Evolutionary conservation across 176 grass and related monocot species (phyloP).

Genomic region (Carex myosuroides): DNA sequence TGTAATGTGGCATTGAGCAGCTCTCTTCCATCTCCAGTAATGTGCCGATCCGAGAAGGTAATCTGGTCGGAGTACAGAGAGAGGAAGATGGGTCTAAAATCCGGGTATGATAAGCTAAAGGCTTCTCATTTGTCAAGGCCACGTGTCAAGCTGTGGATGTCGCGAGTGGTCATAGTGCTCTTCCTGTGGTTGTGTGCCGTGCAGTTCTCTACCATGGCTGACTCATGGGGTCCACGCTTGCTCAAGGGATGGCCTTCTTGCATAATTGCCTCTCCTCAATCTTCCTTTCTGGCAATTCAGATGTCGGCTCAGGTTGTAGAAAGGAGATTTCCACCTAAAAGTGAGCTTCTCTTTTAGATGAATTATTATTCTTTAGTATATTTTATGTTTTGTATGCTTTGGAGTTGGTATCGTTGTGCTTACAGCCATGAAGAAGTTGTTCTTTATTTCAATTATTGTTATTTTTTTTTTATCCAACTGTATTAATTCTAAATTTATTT

Average conservation of each 20-base stretch:
- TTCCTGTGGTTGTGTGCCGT: constrained; percentile 71
- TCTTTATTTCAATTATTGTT: neutral
- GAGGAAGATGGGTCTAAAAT: constrained; percentile 16
- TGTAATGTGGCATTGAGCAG: neutral
- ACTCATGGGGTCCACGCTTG: constrained; percentile 61
- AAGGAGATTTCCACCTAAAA: constrained; percentile 50
- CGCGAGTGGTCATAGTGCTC: constrained; percentile 45
- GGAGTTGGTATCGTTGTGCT: neutral
- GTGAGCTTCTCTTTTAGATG: constrained; percentile 36
- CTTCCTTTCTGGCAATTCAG: neutral
- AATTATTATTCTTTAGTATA: constrained; percentile 1
- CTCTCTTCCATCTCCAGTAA: neutral
- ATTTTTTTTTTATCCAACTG: neutral
- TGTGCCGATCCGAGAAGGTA: constrained; percentile 26
- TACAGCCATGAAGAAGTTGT: neutral
- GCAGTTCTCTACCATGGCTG: constrained; percentile 64
- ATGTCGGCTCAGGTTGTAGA: constrained; percentile 31
- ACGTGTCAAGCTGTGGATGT: constrained; percentile 69
- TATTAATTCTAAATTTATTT: constrained; percentile 14
- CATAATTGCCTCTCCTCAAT: constrained; percentile 33
- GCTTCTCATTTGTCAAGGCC: constrained; percentile 30
- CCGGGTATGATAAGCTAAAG: constrained; percentile 36
- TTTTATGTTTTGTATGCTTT: constrained; percentile 7
- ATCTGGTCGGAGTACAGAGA: neutral
- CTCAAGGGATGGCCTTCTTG: constrained; percentile 74